Conservation (phyloP, 1,284 basidiomycete genomes). For the Psilocybe mexicana region DNA sequence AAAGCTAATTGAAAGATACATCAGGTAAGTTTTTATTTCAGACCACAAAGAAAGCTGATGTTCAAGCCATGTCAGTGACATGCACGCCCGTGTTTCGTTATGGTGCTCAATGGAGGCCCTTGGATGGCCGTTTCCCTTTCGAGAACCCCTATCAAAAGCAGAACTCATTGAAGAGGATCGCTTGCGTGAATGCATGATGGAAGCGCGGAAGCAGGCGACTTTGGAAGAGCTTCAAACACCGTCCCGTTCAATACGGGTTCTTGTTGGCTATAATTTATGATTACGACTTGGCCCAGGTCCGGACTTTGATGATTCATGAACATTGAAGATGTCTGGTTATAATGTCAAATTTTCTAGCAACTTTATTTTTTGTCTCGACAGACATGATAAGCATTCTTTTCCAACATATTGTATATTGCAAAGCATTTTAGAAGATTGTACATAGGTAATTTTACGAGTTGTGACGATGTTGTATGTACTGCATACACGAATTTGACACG, state of each 20-base stretch:
- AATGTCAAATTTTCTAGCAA: too few relatives aligned
- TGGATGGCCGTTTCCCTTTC: conserved; percentile 61
- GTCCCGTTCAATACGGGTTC: conserved; percentile 59
- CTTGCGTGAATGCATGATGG: conserved; percentile 62
- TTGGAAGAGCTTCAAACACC: conserved; percentile 57
- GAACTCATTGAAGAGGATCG: conserved; percentile 70
- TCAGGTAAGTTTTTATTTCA: conserved; percentile 44
- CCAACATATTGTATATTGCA: too few relatives aligned
- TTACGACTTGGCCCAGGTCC: too few relatives aligned
- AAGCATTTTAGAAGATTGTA: too few relatives aligned
- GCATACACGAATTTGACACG: too few relatives aligned
- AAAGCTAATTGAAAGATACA: conserved; percentile 59
- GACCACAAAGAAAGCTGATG: neutral
- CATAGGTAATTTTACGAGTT: too few relatives aligned
- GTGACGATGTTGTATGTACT: too few relatives aligned
- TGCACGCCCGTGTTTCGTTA: conserved; percentile 64
- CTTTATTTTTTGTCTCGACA: too few relatives aligned
- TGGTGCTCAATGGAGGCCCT: conserved; percentile 66
- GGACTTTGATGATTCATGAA: too few relatives aligned
- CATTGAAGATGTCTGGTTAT: too few relatives aligned
- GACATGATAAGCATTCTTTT: too few relatives aligned
- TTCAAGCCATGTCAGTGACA: conserved; percentile 48
- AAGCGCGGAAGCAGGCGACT: conserved; percentile 53
- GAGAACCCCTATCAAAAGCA: conserved; percentile 64
- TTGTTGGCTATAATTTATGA: conserved; percentile 59